A percentile compares a stretch with the other conserved stretches of the same genome.
phyloP scores from a whole-genome alignment of 768 basidiomycete species.

The Leccinum pellstonianum region DNA sequence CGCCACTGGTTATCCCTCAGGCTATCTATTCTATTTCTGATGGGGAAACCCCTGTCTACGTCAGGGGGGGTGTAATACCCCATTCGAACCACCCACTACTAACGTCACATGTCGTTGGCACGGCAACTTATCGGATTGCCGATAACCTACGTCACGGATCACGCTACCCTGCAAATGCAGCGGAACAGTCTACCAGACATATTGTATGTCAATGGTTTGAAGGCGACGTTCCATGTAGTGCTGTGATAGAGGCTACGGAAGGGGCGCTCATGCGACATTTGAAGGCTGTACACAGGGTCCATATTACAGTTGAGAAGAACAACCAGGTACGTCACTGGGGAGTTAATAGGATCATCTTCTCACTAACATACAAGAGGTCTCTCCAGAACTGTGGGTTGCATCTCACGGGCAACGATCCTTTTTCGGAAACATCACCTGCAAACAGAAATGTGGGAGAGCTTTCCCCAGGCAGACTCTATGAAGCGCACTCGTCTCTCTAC shows the following conservation, averaged over 20 bases:
- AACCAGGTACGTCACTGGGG: neutral
- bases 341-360: neutral
- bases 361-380: neutral
- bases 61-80: neutral
- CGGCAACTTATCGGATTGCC: neutral
- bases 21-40: neutral
- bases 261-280: neutral
- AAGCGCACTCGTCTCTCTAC: neutral
- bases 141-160: neutral
- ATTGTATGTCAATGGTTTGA: neutral
- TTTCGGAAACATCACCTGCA: neutral
- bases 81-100: neutral
- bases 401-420: neutral
- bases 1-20: neutral
- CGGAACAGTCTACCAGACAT: no score
- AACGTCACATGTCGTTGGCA: neutral
- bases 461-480: neutral
- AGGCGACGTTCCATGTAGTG: neutral
- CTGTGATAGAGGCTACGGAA: neutral
- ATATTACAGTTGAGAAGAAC: neutral
- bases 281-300: neutral
- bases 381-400: neutral
- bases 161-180: no score
- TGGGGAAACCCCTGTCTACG: neutral
- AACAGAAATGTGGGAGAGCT: no score